A percentile compares a stretch with the other conserved stretches of the same genome.
Evolutionary conservation across 2,329 filamentous ascomycete genomes (phyloP).

Genomic region (Aureobasidium lini): DNA sequence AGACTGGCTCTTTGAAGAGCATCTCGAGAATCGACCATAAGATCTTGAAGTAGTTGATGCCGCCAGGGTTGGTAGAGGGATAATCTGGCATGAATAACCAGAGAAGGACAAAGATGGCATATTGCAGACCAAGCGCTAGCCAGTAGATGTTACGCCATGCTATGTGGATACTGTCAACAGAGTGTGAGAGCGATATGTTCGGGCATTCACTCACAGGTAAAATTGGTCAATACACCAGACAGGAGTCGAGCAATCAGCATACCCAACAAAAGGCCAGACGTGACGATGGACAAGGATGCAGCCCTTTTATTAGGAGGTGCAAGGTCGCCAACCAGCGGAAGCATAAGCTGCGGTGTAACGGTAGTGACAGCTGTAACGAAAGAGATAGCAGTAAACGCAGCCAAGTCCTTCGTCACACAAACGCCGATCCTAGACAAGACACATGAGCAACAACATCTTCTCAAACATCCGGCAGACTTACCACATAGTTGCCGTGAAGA

Average conservation of each 20-base stretch:
- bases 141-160: slow-evolving; percentile 74
- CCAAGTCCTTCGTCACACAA: slow-evolving; percentile 59
- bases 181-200: neutral
- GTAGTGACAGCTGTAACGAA: slow-evolving; percentile 71
- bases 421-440: slow-evolving; percentile 54
- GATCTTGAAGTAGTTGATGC: slow-evolving; percentile 58
- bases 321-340: slow-evolving; percentile 72
- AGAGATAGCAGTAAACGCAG: slow-evolving; percentile 59
- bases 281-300: slow-evolving; percentile 63
- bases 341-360: slow-evolving; percentile 68
- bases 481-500: slow-evolving; percentile 61
- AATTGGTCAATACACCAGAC: slow-evolving; percentile 64
- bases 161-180: slow-evolving; percentile 39
- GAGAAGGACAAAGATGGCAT: slow-evolving; percentile 55
- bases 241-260: slow-evolving; percentile 69
- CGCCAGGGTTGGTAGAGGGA: slow-evolving; percentile 60
- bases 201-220: neutral
- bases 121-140: slow-evolving; percentile 66
- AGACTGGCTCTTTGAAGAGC: slow-evolving; percentile 56
- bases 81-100: slow-evolving; percentile 76
- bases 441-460: slow-evolving; percentile 30
- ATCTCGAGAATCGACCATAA: slow-evolving; percentile 59
- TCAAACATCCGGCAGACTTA: neutral
- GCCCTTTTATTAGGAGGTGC: slow-evolving; percentile 62
- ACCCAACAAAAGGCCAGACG: slow-evolving; percentile 67